Base-by-base conservation (phyloP, 2,329 filamentous ascomycete species). In the Canariomyces notabilis region DNA sequence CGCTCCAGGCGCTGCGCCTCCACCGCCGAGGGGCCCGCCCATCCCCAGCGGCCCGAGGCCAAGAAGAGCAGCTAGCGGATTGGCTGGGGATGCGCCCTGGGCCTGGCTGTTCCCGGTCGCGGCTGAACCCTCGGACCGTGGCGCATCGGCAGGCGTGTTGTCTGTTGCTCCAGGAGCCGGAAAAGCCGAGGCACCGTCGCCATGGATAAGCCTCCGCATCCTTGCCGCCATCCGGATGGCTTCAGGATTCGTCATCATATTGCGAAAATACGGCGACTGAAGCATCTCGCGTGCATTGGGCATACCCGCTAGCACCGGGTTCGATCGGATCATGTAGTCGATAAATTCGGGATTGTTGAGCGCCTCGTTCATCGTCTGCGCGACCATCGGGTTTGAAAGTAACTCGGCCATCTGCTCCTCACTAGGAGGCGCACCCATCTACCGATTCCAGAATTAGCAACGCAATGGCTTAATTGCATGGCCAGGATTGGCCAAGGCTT, bases 271-370 rank as follows among this genome's bases (percentile, higher is more conserved):
- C 0, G 90, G 90, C 19, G 90, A 93, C 50, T 89, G 83, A 59
- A 98, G 80, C 67, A 96, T 85, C 61, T 94, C 82, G 57, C 89
- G 81, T 18, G 87, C 87, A 50, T 85, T 79, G 33, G 86, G 86
- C 65, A 86, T 79, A 50, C 80, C 77, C 58, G 83, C 79, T 15
- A 89, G 73, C 76, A 89, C 84, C 2, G 93, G 93, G 63, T 95
- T 95, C 61, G 85, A 81, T 59, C 93, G 82, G 58, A 98, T 89
- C 78, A 97, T 87, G 79, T 94, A 88, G 62, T 97, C 89, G 62
- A 97, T 79, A 58, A 98, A 86, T 15, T 83, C 80, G n/a, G 93
- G 91, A 67, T 97, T 97, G 66, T 90, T 87, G 65, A 98, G 85
- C 29, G 90, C 89, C 68, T 96, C 91, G 66, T 93, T 95, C 80